Conservation (phyloP, 2,329 filamentous ascomycete species). For the Cladosporium colombiae region DNA sequence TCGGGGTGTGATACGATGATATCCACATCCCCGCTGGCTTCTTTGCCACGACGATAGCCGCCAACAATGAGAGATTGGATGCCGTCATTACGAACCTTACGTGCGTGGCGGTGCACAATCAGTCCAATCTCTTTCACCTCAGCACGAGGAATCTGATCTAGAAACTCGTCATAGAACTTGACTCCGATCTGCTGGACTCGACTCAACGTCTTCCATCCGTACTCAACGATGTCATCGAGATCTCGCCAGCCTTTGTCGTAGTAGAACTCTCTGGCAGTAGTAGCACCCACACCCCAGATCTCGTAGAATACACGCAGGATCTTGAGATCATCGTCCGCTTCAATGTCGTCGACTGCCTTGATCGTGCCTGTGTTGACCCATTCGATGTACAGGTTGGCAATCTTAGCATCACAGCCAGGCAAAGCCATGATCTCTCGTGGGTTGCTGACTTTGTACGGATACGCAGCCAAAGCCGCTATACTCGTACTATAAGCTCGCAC, state of each 20-base stretch:
- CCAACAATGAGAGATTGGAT: conserved; percentile 70
- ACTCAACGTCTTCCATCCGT: conserved; percentile 72
- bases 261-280: conserved; percentile 80
- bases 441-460: conserved; percentile 61
- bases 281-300: conserved; percentile 89
- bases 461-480: conserved; percentile 81
- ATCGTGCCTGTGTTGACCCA: conserved; percentile 63
- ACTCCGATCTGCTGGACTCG: conserved; percentile 90
- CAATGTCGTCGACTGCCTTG: conserved; percentile 63
- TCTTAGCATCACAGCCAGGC: conserved; percentile 80
- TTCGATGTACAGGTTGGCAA: conserved; percentile 74
- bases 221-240: conserved; percentile 81
- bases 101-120: conserved; percentile 67
- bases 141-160: conserved; percentile 65
- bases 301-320: conserved; percentile 72
- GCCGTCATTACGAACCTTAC: conserved; percentile 55
- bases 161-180: conserved; percentile 89
- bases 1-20: conserved; percentile 79
- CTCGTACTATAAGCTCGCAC: conserved; percentile 84
- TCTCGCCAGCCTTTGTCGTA: conserved; percentile 74
- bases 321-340: conserved; percentile 63
- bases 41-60: conserved; percentile 78
- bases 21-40: conserved; percentile 77
- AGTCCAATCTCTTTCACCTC: conserved; percentile 73
- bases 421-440: conserved; percentile 52